Percentiles rank a stretch among this genome's conserved stretches.
phyloP scores from a whole-genome alignment of 106 monocot species.

The Dendrobium officinale region DNA sequence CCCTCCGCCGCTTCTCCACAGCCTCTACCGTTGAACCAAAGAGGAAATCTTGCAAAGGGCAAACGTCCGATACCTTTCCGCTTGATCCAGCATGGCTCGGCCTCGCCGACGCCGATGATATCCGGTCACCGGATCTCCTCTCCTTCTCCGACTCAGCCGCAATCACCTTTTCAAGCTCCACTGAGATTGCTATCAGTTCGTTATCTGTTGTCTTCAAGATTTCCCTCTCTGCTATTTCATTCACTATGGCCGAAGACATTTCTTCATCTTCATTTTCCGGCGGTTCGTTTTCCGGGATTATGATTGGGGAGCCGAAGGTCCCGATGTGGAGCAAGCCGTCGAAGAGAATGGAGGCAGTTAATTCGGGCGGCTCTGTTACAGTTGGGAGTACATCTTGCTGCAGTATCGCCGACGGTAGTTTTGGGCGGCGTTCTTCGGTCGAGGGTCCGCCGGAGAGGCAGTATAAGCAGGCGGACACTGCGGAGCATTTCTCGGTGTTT shows the following conservation, averaged over 20 bases:
- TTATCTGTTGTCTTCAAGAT: conserved; percentile 1
- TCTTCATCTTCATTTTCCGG: neutral
- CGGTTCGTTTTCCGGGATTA: neutral
- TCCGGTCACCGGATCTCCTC: neutral
- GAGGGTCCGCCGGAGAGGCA: neutral
- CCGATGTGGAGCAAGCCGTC: conserved; percentile 5
- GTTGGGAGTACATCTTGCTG: neutral
- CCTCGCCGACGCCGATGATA: neutral
- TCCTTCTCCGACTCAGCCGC: conserved; percentile 15
- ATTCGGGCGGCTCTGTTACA: neutral
- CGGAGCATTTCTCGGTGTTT: neutral
- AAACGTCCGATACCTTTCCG: conserved; percentile 2
- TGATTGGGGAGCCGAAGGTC: neutral
- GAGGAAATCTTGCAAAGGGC: conserved; percentile 29
- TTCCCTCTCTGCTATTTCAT: neutral
- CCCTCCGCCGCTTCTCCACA: conserved; percentile 6
- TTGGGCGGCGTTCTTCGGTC: neutral
- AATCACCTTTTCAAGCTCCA: conserved; percentile 16
- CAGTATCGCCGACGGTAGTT: neutral
- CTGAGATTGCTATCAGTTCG: conserved; percentile 1
- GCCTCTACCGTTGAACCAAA: conserved; percentile 28
- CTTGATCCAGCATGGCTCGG: no score
- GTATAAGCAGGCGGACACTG: neutral
- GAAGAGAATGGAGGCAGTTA: neutral
- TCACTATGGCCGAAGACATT: neutral